These are phyloP conservation scores for Xanthoconium stramineum DNA, from an alignment of 768 basidiomycete genomes.

Conservation along the genomic window DNA sequence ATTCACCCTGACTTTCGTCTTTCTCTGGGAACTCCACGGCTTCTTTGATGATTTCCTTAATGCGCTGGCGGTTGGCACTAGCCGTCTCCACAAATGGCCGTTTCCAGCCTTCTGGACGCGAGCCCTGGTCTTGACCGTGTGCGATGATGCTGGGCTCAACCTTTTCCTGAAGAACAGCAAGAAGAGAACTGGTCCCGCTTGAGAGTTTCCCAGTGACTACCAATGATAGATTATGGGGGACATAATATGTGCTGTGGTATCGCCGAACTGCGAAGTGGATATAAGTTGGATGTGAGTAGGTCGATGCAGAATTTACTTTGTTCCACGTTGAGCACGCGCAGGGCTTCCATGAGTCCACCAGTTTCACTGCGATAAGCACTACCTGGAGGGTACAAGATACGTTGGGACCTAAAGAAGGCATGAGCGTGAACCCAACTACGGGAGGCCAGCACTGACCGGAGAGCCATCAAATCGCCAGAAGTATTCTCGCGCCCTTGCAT, in stretches of 20 bases:
- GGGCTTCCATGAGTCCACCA: constrained; percentile 90
- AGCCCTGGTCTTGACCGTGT: constrained; percentile 70
- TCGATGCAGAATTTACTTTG: constrained; percentile 58
- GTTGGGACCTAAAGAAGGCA: constrained; percentile 56
- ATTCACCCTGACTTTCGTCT: constrained; percentile 92
- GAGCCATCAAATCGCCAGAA: constrained; percentile 84
- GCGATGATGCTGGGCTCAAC: constrained; percentile 79
- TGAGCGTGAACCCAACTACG: constrained; percentile 1
- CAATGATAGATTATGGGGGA: constrained; percentile 89
- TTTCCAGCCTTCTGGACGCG: constrained; percentile 79
- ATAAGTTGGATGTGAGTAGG: constrained; percentile 14
- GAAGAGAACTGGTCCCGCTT: constrained; percentile 67
- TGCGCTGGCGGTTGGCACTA: constrained; percentile 58
- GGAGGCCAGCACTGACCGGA: constrained; percentile 50
- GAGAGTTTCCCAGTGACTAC: constrained; percentile 87
- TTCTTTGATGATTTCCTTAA: constrained; percentile 53
- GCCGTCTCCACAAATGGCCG: constrained; percentile 90
- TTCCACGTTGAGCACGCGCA: constrained; percentile 80
- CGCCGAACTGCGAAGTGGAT: constrained; percentile 60
- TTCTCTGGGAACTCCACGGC: constrained; percentile 92
- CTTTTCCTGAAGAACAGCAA: constrained; percentile 76
- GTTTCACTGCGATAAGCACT: constrained; percentile 97
- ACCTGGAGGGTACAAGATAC: constrained; percentile 70
- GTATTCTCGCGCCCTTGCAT: constrained; percentile 98
- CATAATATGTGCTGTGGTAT: constrained; percentile 88